Evolutionary conservation across 202 grass and related monocot genomes (phyloP), one percentile per base, ranked within the genome.

Genomic region (Zizania palustris): DNA sequence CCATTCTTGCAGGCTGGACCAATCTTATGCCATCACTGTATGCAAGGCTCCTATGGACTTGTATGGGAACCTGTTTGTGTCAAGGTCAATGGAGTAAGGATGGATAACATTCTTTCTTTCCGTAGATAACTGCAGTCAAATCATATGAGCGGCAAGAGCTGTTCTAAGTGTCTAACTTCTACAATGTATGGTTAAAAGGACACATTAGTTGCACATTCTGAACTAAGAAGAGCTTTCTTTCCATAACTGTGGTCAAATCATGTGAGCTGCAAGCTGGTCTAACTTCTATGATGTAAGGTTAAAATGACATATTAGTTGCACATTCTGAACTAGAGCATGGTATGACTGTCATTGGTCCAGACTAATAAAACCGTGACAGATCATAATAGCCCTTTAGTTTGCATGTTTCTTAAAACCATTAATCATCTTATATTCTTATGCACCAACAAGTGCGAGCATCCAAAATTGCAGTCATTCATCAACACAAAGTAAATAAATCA

Each of bases 31-130:
- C 88, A 77, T 93, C 91, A 72, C 76, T 92, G 51, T 84, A 85
- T 80, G 83, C 90, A 83, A 97, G 91, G 22, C 85, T 87, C 75
- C 66, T 88, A 77, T 93, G 90, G 20, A 93, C 94, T 90, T 97
- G 94, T 92, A 97, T 82, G 12, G 86, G 84, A 44, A 92, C 94
- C 86, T 93, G 68, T 66, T 86, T 1, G 28, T 51, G 48, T 20
- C 50, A 70, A 58, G 48, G 38, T 12, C 41, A 78, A 46, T 44
- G 13, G 20, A 4, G 73, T 89, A 66, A 80, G 49, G 66, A 71
- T 77, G 11, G 50, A 50, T 64, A 9, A 33, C 45, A 44, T 15
- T 55, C 1, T 55, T 61, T 60, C 14, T 15, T 46, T 74, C 72
- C 11, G 36, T 36, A 75, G 41, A 62, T 39, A 76, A 34, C 7